Evolutionary conservation across 805 yeast genomes (phyloP).

Genomic region (Yueomyces sinensis): DNA sequence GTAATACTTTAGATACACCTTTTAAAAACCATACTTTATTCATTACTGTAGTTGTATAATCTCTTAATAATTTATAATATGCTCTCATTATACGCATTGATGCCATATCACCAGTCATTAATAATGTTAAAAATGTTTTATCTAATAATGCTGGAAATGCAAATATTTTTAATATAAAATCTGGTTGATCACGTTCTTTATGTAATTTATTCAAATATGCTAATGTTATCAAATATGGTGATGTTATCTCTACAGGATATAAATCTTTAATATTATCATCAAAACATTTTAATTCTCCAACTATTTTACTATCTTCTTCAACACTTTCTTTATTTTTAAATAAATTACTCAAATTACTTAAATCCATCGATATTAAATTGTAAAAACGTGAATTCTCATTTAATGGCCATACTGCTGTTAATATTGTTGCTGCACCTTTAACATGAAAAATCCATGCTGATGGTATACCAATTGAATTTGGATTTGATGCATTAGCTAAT

Average conservation of each 20-base stretch:
- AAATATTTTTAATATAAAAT: conserved; percentile 75
- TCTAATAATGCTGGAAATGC: conserved; percentile 91
- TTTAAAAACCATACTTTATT: conserved; percentile 90
- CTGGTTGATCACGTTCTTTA: conserved; percentile 70
- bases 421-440: conserved; percentile 90
- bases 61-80: conserved; percentile 68
- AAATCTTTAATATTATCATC: conserved; percentile 76
- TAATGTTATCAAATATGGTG: conserved; percentile 76
- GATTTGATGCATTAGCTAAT: conserved; percentile 70
- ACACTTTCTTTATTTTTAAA: conserved; percentile 18
- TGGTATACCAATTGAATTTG: conserved; percentile 52
- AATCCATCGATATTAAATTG: conserved; percentile 68
- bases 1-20: conserved; percentile 79
- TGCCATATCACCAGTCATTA: conserved; percentile 73
- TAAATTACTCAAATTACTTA: conserved; percentile 75
- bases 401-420: conserved; percentile 91
- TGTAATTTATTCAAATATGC: conserved; percentile 78
- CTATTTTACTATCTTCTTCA: conserved; percentile 26
- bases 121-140: conserved; percentile 57
- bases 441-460: conserved; percentile 97
- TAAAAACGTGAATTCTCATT: conserved; percentile 55
- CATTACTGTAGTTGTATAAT: conserved; percentile 76
- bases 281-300: conserved; percentile 62
- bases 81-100: conserved; percentile 88
- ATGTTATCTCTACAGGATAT: conserved; percentile 70